Evolutionary conservation across 2,329 filamentous ascomycete genomes (phyloP), one percentile per base, ranked within the genome.

Genomic region (Fusarium irregulare): DNA sequence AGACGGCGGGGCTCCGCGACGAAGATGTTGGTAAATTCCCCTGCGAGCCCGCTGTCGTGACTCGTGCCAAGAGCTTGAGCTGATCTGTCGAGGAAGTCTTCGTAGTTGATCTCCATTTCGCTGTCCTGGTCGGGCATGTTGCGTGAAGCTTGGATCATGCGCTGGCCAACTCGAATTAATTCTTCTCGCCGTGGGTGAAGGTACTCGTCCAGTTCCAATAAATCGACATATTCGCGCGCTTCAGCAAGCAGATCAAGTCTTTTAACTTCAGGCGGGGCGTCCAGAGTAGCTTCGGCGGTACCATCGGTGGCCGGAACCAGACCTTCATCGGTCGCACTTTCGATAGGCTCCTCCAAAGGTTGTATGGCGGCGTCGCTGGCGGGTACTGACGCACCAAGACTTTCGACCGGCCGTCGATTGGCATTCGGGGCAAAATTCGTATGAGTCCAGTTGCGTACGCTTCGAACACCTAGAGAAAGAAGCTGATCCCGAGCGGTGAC

Each of bases 401-500:
- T 47, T 4, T 55, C 48, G 2, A 27, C 57, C 23, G 53, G 50
- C 1, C 20, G 9, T 11, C 14, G 44, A 1, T 62, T 54, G 14
- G 20, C 10, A 5, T 47, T 13, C 2, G 60, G 45, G 3, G 21
- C 12, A 44, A 62, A 48, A 2, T 40, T 64, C 3, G 18, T 37
- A 3, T 70, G 49, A 23, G 30, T 59, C 69, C 60, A 74, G 2
- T 56, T 30, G 0, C 62, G 62, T 4, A 73, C 64, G 11, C 64
- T 65, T 4, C 66, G 61, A 5, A 48, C 69, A 1, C 61, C 66
- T 0, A 72, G 54, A 1, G 69, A 67, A 34, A 67, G 56, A 46
- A 73, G 66, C 18, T 42, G 67, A 10, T 73, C 66, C 21, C 71
- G 64, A 63, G 71, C 71, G 0, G 53, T 64, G 21, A 56, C 11